Evolutionary conservation across 73 alveolate genomes (phyloP).

Genomic region (Paramecium pentaurelia): DNA sequence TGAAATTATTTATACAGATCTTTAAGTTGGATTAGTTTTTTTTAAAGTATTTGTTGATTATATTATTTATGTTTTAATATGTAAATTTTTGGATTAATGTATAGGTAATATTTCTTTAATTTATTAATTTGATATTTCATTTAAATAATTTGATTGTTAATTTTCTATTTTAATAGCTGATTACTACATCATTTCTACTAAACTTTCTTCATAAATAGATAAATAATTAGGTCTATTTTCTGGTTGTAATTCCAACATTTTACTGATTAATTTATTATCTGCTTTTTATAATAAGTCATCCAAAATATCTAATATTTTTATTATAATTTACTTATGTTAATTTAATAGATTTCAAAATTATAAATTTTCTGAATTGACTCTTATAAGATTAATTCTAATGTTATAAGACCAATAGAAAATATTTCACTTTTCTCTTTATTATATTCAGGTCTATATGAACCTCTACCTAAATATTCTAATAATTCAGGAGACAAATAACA

Average conservation of each 20-base stretch:
- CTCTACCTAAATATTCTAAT: not conserved
- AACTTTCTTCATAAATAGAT: not conserved
- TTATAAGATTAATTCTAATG: not conserved
- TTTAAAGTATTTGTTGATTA: not conserved
- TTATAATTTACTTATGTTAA: not conserved
- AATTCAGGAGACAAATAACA: constrained; percentile 29
- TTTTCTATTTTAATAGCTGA: not conserved
- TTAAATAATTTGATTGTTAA: not conserved
- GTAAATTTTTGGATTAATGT: not conserved
- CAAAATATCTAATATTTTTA: not conserved
- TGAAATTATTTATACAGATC: not conserved
- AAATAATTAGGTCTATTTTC: constrained; percentile 14
- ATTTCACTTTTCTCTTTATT: constrained; percentile 24
- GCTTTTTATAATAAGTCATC: not conserved
- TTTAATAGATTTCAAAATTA: not conserved
- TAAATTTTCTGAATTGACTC: not conserved
- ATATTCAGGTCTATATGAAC: not conserved
- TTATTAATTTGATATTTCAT: not conserved
- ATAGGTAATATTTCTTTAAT: not conserved
- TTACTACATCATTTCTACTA: not conserved
- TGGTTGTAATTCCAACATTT: not conserved
- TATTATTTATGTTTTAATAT: not conserved
- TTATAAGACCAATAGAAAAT: not conserved
- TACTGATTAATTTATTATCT: not conserved
- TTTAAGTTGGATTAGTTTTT: not conserved